Base-by-base conservation (phyloP, 2,329 filamentous ascomycete species). In the Hypoxylon rubiginosum region DNA sequence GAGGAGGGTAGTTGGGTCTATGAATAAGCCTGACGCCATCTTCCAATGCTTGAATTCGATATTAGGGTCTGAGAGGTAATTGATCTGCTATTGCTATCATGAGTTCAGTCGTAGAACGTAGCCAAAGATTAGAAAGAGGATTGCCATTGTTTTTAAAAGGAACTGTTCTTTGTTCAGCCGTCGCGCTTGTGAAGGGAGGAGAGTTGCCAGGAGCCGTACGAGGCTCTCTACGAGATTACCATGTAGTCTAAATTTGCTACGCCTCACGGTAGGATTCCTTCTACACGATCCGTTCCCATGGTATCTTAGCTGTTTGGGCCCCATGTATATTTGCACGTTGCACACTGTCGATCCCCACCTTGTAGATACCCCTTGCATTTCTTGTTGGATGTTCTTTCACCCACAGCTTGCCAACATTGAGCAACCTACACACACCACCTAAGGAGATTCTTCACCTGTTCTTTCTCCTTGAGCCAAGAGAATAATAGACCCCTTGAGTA, bases 1-100 rank as follows among this genome's bases (percentile, higher is more conserved):
- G 1, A 70, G 52, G 9, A 59, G 32, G 19, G 30, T 50, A 8
- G 19, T 21, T 13, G 50, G 50, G 32, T 39, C 32, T 19, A 51
- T 9, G 19, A 52, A 52, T 17, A 39, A 19, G 19, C 50, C 50
- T 21, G 32, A 24, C 9, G 50, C 50, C 50, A 52, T 52, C 24
- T 36, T 39, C n/a, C 15, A 43, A 21, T 19, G 17, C 6, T 9
- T 10, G 17, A 17, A 4, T 17, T 17, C 4, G 4, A 15, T 41
- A 36, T 17, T 17, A 2, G n/a, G 39, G 3, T 41, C 2, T 41
- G 39, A 17, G n/a, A n/a, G n/a, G 39, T 41, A 17, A 7, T 41
- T 17, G 39, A 10, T 36, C 32, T 13, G 39, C 4, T 41, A 6
- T 41, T 5, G 39, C 1, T 43, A 6, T 43, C 39, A 21, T 43